phyloP scores from a whole-genome alignment of 441 rosid genomes.

The Flueggea neowawraea region DNA sequence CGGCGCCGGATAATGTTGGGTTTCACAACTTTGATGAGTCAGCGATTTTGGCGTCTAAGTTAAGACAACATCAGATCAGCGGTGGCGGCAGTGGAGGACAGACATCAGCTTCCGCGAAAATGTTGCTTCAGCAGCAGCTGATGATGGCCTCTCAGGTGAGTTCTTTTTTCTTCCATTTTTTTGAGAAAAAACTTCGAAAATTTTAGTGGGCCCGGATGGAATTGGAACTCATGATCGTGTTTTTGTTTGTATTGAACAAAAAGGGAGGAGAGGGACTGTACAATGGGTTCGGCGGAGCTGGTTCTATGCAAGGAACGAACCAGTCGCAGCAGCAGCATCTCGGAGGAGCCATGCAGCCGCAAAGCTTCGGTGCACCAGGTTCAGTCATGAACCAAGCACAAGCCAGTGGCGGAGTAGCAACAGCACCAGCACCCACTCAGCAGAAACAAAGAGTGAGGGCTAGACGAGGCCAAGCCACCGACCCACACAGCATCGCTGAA shows the following conservation, averaged over 20 bases:
- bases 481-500: constrained; percentile 96
- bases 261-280: constrained; percentile 50
- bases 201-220: not conserved
- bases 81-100: constrained; percentile 4
- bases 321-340: constrained; percentile 42
- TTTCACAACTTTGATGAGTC: constrained; percentile 43
- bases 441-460: constrained; percentile 82
- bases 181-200: not conserved
- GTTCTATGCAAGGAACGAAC: constrained; percentile 40
- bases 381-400: constrained; percentile 35
- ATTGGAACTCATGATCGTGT: too few species aligned
- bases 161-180: too few species aligned
- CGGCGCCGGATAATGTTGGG: constrained; percentile 33
- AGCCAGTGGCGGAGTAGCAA: constrained; percentile 27
- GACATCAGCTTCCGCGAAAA: constrained; percentile 22
- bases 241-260: too few species aligned
- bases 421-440: constrained; percentile 35
- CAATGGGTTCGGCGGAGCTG: constrained; percentile 46
- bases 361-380: constrained; percentile 28
- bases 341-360: constrained; percentile 28
- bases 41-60: constrained; percentile 47
- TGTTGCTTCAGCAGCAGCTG: constrained; percentile 51
- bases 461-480: constrained; percentile 96
- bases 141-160: constrained; percentile 36
- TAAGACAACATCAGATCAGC: constrained; percentile 64